These are phyloP conservation scores for Fusarium udum DNA, from an alignment of 2,329 filamentous ascomycete species.

Conservation along the genomic window DNA sequence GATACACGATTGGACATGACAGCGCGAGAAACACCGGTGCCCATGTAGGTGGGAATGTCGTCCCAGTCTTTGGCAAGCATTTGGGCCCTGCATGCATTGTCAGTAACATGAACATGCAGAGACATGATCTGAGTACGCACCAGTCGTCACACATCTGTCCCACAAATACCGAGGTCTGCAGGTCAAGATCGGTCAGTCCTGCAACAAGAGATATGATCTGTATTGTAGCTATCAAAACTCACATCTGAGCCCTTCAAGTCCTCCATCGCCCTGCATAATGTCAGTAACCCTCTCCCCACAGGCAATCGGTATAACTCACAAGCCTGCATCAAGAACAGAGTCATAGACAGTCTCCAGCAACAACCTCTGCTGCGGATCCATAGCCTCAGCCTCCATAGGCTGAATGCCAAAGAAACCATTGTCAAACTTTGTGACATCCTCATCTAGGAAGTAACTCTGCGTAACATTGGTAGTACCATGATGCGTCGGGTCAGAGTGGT, in stretches of 20 bases:
- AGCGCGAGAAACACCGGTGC: constrained; percentile 6
- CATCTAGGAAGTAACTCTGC: background rate
- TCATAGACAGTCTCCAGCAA: constrained; percentile 20
- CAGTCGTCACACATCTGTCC: constrained; percentile 12
- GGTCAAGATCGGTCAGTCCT: background rate
- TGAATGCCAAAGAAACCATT: constrained; percentile 14
- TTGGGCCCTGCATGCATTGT: constrained; percentile 1
- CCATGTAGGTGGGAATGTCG: constrained; percentile 1
- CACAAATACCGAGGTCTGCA: constrained; percentile 2
- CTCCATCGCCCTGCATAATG: background rate
- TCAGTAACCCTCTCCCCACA: background rate
- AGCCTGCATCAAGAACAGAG: background rate
- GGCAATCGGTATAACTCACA: background rate
- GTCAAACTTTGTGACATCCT: constrained; percentile 12
- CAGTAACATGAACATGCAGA: background rate
- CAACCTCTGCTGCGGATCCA: constrained; percentile 19
- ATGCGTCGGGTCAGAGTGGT: background rate
- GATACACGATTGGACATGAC: constrained; percentile 28
- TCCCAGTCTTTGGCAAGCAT: constrained; percentile 10
- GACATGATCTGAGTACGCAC: background rate
- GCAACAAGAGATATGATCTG: background rate
- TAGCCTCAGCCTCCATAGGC: constrained; percentile 6
- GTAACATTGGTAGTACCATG: constrained; percentile 10
- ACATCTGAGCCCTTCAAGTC: background rate
- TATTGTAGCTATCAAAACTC: background rate